A percentile compares a stretch with the other conserved stretches of the same genome.
These are phyloP conservation scores for Phytophthora macrochlamydospora DNA, from an alignment of 352 stramenopile species.

Conservation along the genomic window DNA sequence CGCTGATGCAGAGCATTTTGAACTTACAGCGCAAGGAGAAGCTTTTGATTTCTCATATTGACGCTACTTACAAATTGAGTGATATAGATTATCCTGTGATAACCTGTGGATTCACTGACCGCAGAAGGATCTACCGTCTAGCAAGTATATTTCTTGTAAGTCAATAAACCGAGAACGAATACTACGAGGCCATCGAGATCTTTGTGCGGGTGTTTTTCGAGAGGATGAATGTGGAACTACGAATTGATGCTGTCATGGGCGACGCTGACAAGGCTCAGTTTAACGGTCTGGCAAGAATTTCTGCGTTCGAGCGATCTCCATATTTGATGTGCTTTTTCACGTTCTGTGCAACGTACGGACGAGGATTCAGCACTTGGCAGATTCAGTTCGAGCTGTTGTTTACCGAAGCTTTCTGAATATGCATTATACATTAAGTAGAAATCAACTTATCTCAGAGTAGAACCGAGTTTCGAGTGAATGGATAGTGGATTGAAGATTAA, in stretches of 20 bases:
- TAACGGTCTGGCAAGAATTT: not conserved
- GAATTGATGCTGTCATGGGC: no score
- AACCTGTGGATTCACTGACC: slow-evolving; percentile 9
- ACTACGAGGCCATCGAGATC: not conserved
- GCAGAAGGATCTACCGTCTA: slow-evolving; percentile 3
- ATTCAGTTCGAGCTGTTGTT: no score
- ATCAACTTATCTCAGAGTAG: no score
- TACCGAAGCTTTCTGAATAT: no score
- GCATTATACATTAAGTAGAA: no score
- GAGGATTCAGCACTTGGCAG: no score
- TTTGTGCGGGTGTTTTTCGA: no score
- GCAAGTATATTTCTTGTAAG: slow-evolving; percentile 5
- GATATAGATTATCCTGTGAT: slow-evolving; percentile 12
- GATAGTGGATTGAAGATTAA: no score
- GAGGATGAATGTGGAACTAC: no score
- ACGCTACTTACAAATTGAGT: slow-evolving; percentile 12
- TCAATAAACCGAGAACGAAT: not conserved
- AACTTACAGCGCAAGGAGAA: no score
- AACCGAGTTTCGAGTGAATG: no score
- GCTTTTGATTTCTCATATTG: slow-evolving; percentile 3
- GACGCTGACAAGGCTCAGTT: slow-evolving; percentile 6
- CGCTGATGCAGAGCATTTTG: no score
- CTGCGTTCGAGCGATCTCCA: not conserved
- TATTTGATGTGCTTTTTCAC: slow-evolving; percentile 24
- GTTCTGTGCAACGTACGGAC: slow-evolving; percentile 22